Percentiles rank a stretch among this genome's conserved stretches.
These are phyloP conservation scores for Colletotrichum tropicale DNA, from an alignment of 2,329 filamentous ascomycete genomes.

Conservation along the genomic window DNA sequence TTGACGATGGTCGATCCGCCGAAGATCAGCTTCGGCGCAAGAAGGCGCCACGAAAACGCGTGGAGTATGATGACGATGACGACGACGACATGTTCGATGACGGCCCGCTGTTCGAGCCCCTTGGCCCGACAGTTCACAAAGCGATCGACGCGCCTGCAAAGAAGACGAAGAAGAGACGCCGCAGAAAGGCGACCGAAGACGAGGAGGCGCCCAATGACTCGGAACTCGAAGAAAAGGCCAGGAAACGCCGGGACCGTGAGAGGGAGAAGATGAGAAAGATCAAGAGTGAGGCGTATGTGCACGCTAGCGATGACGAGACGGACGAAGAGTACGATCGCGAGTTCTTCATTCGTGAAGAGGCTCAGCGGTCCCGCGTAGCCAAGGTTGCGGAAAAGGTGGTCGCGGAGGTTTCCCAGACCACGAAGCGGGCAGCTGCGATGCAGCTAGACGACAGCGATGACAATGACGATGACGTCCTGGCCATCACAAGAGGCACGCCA, in stretches of 20 bases:
- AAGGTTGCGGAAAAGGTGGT: constrained; percentile 35
- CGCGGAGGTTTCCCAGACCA: constrained; percentile 3
- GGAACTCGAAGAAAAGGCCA: constrained; percentile 68
- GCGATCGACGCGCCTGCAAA: constrained; percentile 49
- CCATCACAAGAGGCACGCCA: constrained; percentile 20
- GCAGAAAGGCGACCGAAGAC: constrained; percentile 50
- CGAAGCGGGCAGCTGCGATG: constrained; percentile 31
- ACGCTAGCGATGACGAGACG: constrained; percentile 87
- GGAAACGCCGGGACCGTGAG: constrained; percentile 68
- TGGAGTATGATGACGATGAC: constrained; percentile 70
- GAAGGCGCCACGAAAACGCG: constrained; percentile 56
- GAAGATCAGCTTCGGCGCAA: constrained; percentile 82
- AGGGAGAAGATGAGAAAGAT: constrained; percentile 78
- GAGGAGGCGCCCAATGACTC: constrained; percentile 59
- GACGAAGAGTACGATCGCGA: constrained; percentile 73
- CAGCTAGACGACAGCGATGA: constrained; percentile 29
- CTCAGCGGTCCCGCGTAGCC: constrained; percentile 39
- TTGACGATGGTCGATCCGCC: constrained; percentile 76
- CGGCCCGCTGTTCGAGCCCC: constrained; percentile 71
- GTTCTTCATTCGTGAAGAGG: constrained; percentile 81
- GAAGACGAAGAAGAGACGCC: constrained; percentile 44
- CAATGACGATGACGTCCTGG: constrained; percentile 21
- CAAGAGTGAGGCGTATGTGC: constrained; percentile 84
- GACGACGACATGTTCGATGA: constrained; percentile 43
- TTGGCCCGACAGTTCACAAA: constrained; percentile 65